Evolutionary conservation across 2,329 filamentous ascomycete species (phyloP).

Genomic region (Aspergillus tanneri): DNA sequence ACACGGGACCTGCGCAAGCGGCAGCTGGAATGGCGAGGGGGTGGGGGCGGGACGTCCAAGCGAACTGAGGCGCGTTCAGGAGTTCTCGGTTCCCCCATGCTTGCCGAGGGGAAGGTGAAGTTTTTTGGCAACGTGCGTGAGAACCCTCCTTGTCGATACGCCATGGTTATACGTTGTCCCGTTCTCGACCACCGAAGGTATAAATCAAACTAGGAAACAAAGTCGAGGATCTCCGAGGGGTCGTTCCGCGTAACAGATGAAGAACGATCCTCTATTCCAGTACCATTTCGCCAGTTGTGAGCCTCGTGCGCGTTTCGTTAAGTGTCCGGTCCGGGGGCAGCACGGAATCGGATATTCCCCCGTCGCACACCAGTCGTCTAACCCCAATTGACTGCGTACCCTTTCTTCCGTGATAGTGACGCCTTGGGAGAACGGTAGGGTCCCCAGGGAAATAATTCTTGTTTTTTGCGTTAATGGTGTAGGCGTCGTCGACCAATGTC

Average conservation of each 20-base stretch:
- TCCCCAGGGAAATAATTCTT: background rate
- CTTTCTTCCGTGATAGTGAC: background rate
- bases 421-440: background rate
- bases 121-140: conserved; percentile 50
- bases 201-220: conserved; percentile 2
- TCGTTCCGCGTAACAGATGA: conserved; percentile 8
- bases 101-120: conserved; percentile 43
- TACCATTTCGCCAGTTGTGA: conserved; percentile 16
- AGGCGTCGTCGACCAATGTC: conserved; percentile 9
- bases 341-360: conserved; percentile 4
- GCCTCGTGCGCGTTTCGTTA: conserved; percentile 3
- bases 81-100: conserved; percentile 41
- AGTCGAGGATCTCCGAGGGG: background rate
- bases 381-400: conserved; percentile 10
- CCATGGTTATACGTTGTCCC: conserved; percentile 30
- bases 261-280: conserved; percentile 11
- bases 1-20: conserved; percentile 43
- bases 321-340: background rate
- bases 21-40: conserved; percentile 45
- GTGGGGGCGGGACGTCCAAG: conserved; percentile 45
- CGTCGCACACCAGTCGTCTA: conserved; percentile 4
- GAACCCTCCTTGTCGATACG: conserved; percentile 39
- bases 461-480: conserved; percentile 10
- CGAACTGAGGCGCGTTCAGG: conserved; percentile 42
- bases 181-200: conserved; percentile 5